These are phyloP conservation scores for Fusarium torulosum DNA, from an alignment of 2,329 filamentous ascomycete genomes.

Conservation along the genomic window DNA sequence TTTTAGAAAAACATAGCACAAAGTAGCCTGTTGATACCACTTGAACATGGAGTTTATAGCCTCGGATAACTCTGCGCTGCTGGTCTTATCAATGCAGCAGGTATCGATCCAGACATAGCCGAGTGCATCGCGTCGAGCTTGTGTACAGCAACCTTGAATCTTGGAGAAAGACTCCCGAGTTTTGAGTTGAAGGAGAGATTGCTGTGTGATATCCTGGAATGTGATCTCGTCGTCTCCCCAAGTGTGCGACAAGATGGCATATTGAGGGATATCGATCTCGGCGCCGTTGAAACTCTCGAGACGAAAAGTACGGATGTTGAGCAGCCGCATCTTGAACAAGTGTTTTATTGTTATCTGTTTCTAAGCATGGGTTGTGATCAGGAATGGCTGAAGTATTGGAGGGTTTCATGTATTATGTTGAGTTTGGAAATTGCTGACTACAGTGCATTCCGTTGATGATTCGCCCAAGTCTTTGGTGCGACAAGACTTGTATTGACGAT, in stretches of 20 bases:
- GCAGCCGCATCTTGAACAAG: slow-evolving; percentile 45
- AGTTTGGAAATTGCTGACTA: not conserved
- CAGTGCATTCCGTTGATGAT: not conserved
- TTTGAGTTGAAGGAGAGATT: not conserved
- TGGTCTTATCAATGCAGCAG: slow-evolving; percentile 49
- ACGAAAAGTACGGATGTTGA: slow-evolving; percentile 41
- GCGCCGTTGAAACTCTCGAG: slow-evolving; percentile 44
- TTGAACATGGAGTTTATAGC: slow-evolving; percentile 50
- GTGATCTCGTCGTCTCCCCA: slow-evolving; percentile 51
- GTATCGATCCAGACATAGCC: slow-evolving; percentile 48
- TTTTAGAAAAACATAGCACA: slow-evolving; percentile 47
- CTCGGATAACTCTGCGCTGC: slow-evolving; percentile 46
- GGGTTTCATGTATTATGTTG: not conserved
- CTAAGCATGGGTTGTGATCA: no score
- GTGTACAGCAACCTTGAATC: slow-evolving; percentile 27
- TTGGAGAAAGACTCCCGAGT: slow-evolving; percentile 35
- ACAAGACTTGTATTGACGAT: not conserved
- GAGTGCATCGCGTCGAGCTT: slow-evolving; percentile 27
- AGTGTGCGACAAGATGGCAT: slow-evolving; percentile 55
- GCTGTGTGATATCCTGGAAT: slow-evolving; percentile 45
- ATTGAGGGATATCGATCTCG: slow-evolving; percentile 39
- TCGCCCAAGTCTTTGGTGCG: not conserved
- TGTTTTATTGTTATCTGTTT: not conserved
- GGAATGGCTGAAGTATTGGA: not conserved
- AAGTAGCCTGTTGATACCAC: slow-evolving; percentile 44